Evolutionary conservation across 2,329 filamentous ascomycete species (phyloP).

Genomic region (Fusarium anguioides): DNA sequence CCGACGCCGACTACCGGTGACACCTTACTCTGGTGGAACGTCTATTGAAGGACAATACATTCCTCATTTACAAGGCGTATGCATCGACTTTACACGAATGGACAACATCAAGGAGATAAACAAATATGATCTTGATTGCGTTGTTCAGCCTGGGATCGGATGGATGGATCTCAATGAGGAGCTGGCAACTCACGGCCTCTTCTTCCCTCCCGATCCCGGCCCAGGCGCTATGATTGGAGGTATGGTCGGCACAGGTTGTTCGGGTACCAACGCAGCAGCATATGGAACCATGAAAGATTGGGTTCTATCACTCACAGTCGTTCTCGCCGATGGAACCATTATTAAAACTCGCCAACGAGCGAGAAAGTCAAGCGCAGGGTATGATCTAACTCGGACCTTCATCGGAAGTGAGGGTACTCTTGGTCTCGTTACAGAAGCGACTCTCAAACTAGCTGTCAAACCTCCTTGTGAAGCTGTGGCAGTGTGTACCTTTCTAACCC

Average conservation of each 20-base stretch:
- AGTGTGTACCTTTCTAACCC: constrained; percentile 80
- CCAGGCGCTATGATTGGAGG: constrained; percentile 80
- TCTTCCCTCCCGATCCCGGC: constrained; percentile 89
- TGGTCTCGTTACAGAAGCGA: constrained; percentile 79
- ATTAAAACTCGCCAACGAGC: constrained; percentile 82
- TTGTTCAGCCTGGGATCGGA: constrained; percentile 88
- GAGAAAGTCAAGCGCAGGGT: constrained; percentile 82
- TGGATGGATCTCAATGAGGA: constrained; percentile 89
- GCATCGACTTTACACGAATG: constrained; percentile 90
- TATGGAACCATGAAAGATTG: constrained; percentile 91
- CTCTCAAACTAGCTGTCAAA: constrained; percentile 74
- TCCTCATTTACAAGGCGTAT: constrained; percentile 85
- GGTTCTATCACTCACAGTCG: constrained; percentile 84
- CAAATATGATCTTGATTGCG: constrained; percentile 88
- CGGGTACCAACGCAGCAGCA: constrained; percentile 80
- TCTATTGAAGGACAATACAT: constrained; percentile 92
- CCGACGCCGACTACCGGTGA: constrained; percentile 78
- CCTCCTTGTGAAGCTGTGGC: constrained; percentile 81
- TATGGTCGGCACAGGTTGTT: constrained; percentile 83
- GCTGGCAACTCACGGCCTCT: constrained; percentile 77
- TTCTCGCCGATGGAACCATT: constrained; percentile 79
- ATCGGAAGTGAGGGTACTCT: constrained; percentile 87
- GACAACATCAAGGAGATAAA: constrained; percentile 82
- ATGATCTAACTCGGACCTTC: constrained; percentile 83
- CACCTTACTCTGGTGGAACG: constrained; percentile 86